Evolutionary conservation across 345 rosid species (phyloP), one percentile per base, ranked within the genome.

Genomic region (Brassica carinata): DNA sequence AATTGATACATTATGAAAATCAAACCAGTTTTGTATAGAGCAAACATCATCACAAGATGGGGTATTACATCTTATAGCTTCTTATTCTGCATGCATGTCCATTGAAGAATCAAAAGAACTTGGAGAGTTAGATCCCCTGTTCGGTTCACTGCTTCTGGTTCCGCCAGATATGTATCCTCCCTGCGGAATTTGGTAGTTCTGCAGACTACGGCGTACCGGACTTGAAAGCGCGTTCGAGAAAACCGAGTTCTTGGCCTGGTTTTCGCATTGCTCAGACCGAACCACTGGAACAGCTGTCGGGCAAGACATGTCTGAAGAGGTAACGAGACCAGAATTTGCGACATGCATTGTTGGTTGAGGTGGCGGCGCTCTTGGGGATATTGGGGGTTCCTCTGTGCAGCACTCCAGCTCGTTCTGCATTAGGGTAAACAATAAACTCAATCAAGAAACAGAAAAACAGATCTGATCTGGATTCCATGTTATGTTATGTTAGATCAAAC

Each of bases 191-290:
- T 87, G 93, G 80, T 87, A 92, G 80, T 83, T 87, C 85, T 90
- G 97, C 65, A 90, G 96, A 84, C 92, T 92, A 55, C 87, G 77
- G 5, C 90, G 87, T 58, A 89, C 73, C 2, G 96, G 97, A 72
- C 97, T 92, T 29, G 98, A 94, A 31, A 94, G 82, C 0, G 97
- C 96, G 75, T 90, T 92, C 67, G 97, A 90, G 91, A 94, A 94
- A 26, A 92, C 90, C 19, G 89, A 80, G 85, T 87, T 94, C 85
- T 92, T 94, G 5, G 89, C 18, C 67, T 88, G 97, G 80, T 92
- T 96, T 75, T 92, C 92, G 71, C 82, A 77, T 23, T 88, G 91
- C 66, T 87, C 97, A 30, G 89, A 65, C 11, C 90, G 90, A 76
- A 74, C 76, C 26, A 83, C 89, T 68, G 79, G 92, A 71, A 72